These are phyloP conservation scores for Saksenaea vasiformis DNA, from an alignment of 371 early-diverging fungal species.

Conservation along the genomic window DNA sequence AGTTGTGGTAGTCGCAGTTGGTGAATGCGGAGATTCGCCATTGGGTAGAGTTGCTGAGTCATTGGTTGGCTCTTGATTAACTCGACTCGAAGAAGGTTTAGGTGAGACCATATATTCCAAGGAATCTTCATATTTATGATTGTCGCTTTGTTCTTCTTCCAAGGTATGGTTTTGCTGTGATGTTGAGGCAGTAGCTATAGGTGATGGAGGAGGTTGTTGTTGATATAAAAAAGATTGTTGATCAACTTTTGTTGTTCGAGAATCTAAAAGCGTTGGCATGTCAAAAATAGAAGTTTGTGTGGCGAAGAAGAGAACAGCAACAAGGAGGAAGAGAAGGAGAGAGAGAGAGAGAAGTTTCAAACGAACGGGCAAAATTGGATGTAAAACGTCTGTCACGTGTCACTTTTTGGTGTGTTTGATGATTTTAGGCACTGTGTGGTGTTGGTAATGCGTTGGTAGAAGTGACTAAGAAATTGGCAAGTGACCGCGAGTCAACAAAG, in stretches of 20 bases:
- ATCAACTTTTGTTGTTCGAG: conserved; percentile 5
- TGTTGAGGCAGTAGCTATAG: conserved; percentile 10
- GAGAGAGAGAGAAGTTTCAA: too few relatives aligned
- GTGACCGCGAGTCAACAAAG: conserved; percentile 7
- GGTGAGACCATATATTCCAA: conserved; percentile 21
- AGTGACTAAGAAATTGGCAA: conserved; percentile 4
- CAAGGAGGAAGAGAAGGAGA: too few relatives aligned
- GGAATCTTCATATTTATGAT: conserved; percentile 8
- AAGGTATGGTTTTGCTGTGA: conserved; percentile 1
- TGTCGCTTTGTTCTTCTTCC: conserved; percentile 12
- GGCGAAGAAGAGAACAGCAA: not conserved
- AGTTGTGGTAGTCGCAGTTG: not conserved
- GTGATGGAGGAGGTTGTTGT: conserved; percentile 10
- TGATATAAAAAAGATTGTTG: conserved; percentile 12
- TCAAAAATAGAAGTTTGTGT: not conserved
- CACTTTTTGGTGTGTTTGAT: too few relatives aligned
- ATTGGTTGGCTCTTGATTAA: not conserved
- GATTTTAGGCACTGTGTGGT: too few relatives aligned
- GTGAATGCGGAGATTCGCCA: conserved; percentile 3
- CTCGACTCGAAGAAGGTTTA: conserved; percentile 21
- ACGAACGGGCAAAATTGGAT: too few relatives aligned
- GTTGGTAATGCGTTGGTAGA: not conserved
- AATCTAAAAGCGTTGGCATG: conserved; percentile 13
- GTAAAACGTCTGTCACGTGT: too few relatives aligned
- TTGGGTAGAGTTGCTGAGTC: not conserved